Base-by-base conservation (phyloP, 2,329 filamentous ascomycete species). In the Ascochyta fabae region DNA sequence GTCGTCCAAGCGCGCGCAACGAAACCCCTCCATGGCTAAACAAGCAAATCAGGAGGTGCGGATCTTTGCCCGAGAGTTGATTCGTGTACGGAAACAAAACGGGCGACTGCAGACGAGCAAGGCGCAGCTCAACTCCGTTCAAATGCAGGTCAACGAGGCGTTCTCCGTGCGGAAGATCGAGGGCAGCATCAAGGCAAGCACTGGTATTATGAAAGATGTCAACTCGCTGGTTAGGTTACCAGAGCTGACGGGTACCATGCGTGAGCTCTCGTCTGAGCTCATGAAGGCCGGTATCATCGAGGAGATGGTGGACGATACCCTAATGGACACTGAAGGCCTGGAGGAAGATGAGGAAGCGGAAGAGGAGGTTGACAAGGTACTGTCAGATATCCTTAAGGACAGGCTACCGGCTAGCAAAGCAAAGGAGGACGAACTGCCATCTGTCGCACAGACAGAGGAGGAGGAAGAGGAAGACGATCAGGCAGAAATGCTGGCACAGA, bases 121-220 rank as follows among this genome's bases (percentile, higher is more conserved):
- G 74, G 95, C 95, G 2, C 95, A 98, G 78, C 85, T 99, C 43
- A 88, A 88, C 73, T 94, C 89, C 64, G 94, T 99, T 39, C 89
- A 94, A 77, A 96, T 98, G 92, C 95, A 98, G 78, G 94, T 99
- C 71, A 92, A 93, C 71, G 94, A 98, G 79, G 93, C 95, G 1
- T 98, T 98, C 76, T 91, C 92, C 1, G 88, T 98, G 68, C 88
- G 92, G 66, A 96, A 96, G 82, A 98, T 99, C 61, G 93, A 98
- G 78, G 94, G 93, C 41, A 92, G 89, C 69, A 92, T 99, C 71
- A 85, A 86, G 64, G 88, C 90, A 38, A 91, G 88, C 66, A 93
- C 94, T 8, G 90, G 91, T 40, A 93, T 99, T 66, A 98, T 99
- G 95, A 94, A 93, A 78, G 92, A 98, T 74, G 92, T 99, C 56